A percentile compares a stretch with the other conserved stretches of the same genome.
These are phyloP conservation scores for Lentinula raphanica DNA, from an alignment of 768 basidiomycete genomes.

Conservation along the genomic window DNA sequence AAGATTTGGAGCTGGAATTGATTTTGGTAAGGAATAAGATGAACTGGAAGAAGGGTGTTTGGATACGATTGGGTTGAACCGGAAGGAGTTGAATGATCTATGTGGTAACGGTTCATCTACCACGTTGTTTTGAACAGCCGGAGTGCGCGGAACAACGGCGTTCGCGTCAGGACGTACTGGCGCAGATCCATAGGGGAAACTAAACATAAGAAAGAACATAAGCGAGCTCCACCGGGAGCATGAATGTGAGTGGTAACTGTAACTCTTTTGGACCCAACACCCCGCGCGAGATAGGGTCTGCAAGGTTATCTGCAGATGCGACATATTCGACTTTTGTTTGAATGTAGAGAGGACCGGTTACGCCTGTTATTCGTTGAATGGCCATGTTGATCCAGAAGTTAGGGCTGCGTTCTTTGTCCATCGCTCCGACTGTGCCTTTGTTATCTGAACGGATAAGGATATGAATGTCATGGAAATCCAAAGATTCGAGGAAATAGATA, in stretches of 20 bases:
- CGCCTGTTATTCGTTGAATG: conserved; percentile 14
- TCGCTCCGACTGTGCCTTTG: conserved; percentile 22
- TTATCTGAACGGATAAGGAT: conserved; percentile 27
- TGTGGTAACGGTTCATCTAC: too few relatives aligned
- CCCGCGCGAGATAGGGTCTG: conserved; percentile 27
- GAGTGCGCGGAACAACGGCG: too few relatives aligned
- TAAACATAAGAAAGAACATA: background rate
- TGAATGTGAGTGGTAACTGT: background rate
- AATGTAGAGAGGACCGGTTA: conserved; percentile 12
- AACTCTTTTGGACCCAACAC: conserved; percentile 1
- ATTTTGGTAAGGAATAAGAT: too few relatives aligned
- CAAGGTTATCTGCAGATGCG: conserved; percentile 16
- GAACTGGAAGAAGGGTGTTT: too few relatives aligned
- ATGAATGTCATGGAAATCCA: conserved; percentile 7
- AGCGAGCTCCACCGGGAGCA: too few relatives aligned
- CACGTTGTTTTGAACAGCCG: too few relatives aligned
- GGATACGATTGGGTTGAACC: too few relatives aligned
- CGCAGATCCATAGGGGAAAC: background rate
- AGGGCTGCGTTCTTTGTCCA: background rate
- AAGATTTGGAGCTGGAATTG: too few relatives aligned
- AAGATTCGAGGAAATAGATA: conserved; percentile 14
- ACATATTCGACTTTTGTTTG: conserved; percentile 17
- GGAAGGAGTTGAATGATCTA: too few relatives aligned
- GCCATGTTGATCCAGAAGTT: conserved; percentile 21
- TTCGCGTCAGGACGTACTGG: too few relatives aligned